Evolutionary conservation across 768 basidiomycete species (phyloP).

Genomic region (Panus rudis): DNA sequence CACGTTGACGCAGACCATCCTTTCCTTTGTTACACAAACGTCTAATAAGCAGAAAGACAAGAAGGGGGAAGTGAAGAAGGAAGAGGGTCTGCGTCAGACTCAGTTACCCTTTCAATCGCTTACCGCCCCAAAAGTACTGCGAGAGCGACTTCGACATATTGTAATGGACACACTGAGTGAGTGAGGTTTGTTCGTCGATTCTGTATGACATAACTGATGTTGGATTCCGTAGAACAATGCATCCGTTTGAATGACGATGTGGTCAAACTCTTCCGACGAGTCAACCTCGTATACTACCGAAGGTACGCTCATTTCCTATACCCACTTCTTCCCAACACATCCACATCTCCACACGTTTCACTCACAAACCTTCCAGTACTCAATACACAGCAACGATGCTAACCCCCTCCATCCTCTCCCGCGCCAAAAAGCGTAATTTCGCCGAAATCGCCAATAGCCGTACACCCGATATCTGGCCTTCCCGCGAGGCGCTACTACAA

Average conservation of each 20-base stretch:
- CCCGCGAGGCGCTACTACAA: constrained; percentile 59
- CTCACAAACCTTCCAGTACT: constrained; percentile 27
- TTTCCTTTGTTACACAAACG: constrained; percentile 11
- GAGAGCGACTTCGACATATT: constrained; percentile 23
- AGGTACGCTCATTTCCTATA: too few species aligned
- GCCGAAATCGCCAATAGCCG: constrained; percentile 56
- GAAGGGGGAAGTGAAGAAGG: constrained; percentile 3
- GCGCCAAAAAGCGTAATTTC: constrained; percentile 74
- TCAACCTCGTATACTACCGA: constrained; percentile 77
- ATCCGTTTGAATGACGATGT: constrained; percentile 55
- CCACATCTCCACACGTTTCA: not conserved
- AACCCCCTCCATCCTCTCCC: constrained; percentile 66
- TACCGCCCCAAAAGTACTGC: constrained; percentile 11
- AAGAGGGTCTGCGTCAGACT: not conserved
- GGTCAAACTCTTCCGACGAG: constrained; percentile 52
- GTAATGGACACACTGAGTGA: constrained; percentile 25
- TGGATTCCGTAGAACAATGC: constrained; percentile 32
- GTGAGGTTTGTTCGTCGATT: too few species aligned
- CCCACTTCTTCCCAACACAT: constrained; percentile 23
- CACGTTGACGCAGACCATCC: constrained; percentile 32
- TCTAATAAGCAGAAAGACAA: constrained; percentile 9
- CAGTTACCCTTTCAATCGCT: not conserved
- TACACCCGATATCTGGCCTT: constrained; percentile 60
- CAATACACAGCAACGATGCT: constrained; percentile 58
- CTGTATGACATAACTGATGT: not conserved